phyloP scores from a whole-genome alignment of 1,139 yeast species.

The Taphrina sp. region DNA sequence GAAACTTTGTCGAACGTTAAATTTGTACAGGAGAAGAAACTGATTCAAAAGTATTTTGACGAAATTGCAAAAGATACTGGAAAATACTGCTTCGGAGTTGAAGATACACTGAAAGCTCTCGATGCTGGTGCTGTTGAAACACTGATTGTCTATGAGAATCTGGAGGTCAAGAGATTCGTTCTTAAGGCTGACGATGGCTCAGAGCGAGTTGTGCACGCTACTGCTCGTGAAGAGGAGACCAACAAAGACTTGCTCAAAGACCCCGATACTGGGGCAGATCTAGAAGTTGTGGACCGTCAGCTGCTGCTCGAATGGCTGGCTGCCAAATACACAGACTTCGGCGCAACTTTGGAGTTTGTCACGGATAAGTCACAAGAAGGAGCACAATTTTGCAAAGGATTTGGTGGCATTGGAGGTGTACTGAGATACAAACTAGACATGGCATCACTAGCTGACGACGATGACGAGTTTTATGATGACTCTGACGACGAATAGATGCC shows the following conservation, averaged over 20 bases:
- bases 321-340: conserved; percentile 87
- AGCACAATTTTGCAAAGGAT: conserved; percentile 95
- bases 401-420: conserved; percentile 97
- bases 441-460: conserved; percentile 86
- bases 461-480: conserved; percentile 54
- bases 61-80: conserved; percentile 97
- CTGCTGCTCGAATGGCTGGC: conserved; percentile 95
- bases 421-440: conserved; percentile 95
- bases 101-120: conserved; percentile 90
- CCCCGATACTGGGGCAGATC: conserved; percentile 81
- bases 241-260: conserved; percentile 75
- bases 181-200: conserved; percentile 80
- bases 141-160: conserved; percentile 86
- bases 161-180: conserved; percentile 78
- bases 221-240: conserved; percentile 49
- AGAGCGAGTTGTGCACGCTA: conserved; percentile 69
- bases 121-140: conserved; percentile 95
- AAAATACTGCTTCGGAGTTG: conserved; percentile 91
- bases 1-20: conserved; percentile 95
- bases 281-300: conserved; percentile 73
- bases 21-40: conserved; percentile 96
- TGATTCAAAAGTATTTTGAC: conserved; percentile 85
- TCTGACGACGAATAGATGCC: conserved; percentile 14
- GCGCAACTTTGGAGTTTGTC: conserved; percentile 93
- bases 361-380: conserved; percentile 97